Percentiles rank a stretch among this genome's conserved stretches.
phyloP scores from a whole-genome alignment of 495 filamentous ascomycete species.

The Aspergillus indologenus region DNA sequence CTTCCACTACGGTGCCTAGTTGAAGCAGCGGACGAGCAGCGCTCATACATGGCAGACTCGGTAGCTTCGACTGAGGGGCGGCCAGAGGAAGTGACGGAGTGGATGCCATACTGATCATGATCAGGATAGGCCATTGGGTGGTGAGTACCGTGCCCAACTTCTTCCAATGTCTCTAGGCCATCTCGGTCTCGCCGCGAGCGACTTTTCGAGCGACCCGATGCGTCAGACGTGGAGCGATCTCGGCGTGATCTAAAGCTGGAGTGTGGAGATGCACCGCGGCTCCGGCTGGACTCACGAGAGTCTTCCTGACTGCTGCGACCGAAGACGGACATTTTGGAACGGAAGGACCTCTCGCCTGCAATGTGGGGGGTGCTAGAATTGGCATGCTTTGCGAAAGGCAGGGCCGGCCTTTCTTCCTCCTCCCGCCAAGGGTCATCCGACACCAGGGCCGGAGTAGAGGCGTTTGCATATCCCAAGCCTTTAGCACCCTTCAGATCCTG shows the following conservation, averaged over 20 bases:
- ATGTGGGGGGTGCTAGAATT: constrained; percentile 45
- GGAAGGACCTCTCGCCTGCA: constrained; percentile 30
- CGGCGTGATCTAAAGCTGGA: constrained; percentile 40
- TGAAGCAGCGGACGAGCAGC: constrained; percentile 40
- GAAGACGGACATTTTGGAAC: constrained; percentile 33
- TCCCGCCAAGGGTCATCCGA: constrained; percentile 45
- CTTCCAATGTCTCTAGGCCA: constrained; percentile 41
- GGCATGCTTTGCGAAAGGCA: constrained; percentile 34
- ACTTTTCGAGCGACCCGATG: constrained; percentile 54
- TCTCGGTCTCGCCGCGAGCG: constrained; percentile 50
- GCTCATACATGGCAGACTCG: constrained; percentile 34
- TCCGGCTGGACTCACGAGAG: constrained; percentile 41
- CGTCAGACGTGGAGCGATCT: constrained; percentile 62
- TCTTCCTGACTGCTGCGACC: constrained; percentile 39
- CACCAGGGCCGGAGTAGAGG: constrained; percentile 47
- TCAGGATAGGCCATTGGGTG: constrained; percentile 26
- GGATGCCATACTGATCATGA: constrained; percentile 26
- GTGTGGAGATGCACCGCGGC: constrained; percentile 38
- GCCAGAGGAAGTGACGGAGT: constrained; percentile 32
- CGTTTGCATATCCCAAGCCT: constrained; percentile 65
- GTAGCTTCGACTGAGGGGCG: constrained; percentile 41
- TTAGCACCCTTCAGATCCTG: constrained; percentile 63
- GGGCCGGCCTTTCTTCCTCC: constrained; percentile 42
- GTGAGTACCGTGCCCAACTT: constrained; percentile 30
- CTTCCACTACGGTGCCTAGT: constrained; percentile 49